Conservation (phyloP, 164 flowering plant genomes). For the Umbilicus rupestris region DNA sequence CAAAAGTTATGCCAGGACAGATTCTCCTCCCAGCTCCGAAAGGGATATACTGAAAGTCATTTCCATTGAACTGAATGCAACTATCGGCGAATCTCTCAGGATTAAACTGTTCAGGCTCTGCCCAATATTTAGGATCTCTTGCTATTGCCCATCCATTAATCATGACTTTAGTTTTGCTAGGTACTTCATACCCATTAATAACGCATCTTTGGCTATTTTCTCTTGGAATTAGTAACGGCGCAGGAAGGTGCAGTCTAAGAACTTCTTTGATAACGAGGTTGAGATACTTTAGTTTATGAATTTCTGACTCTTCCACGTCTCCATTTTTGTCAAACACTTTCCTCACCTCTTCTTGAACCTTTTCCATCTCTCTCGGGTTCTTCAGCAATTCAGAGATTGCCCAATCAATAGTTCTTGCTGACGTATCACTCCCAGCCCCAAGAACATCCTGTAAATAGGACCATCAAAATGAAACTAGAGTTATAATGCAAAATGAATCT, state of each 20-base stretch:
- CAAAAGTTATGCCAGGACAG: conserved; percentile 6
- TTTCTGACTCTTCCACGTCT: conserved; percentile 1
- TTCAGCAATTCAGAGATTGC: conserved; percentile 11
- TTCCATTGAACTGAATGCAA: not conserved
- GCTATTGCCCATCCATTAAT: conserved; percentile 8
- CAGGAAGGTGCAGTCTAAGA: conserved; percentile 3
- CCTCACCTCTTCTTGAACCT: conserved; percentile 9
- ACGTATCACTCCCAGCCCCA: conserved; percentile 6
- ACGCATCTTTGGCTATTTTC: conserved; percentile 1
- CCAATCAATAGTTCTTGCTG: not conserved
- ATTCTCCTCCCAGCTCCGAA: conserved; percentile 11
- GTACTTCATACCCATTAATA: conserved; percentile 8
- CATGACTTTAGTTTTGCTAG: not conserved
- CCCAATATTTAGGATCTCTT: conserved; percentile 10
- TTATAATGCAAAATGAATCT: no score
- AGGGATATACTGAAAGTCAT: not conserved
- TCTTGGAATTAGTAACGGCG: conserved; percentile 8
- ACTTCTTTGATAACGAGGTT: conserved; percentile 6
- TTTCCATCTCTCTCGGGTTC: conserved; percentile 8
- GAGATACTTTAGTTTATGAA: conserved; percentile 9
- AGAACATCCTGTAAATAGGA: not conserved
- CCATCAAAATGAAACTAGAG: not conserved
- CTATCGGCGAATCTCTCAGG: conserved; percentile 7
- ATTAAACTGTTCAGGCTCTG: not conserved
- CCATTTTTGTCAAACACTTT: conserved; percentile 4